Evolutionary conservation across 192 early-diverging fungal species (phyloP).

Genomic region (Coemansia sp.): DNA sequence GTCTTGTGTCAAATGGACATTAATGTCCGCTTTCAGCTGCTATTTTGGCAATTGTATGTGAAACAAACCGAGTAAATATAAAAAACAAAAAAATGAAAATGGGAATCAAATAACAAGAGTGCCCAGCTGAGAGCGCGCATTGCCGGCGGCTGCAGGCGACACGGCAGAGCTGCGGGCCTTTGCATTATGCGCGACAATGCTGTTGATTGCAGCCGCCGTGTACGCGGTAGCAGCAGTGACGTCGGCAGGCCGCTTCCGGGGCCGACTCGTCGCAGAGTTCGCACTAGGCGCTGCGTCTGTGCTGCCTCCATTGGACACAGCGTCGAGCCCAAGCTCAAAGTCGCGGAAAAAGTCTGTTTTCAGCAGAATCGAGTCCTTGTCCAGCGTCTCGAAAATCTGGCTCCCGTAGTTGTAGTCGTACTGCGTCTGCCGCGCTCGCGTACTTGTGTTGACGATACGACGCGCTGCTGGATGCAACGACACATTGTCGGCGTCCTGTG

Average conservation of each 20-base stretch:
- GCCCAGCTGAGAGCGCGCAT: conserved; percentile 25
- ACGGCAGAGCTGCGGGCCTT: conserved; percentile 29
- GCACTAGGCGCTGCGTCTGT: background rate
- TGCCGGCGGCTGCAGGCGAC: conserved; percentile 10
- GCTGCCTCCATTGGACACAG: background rate
- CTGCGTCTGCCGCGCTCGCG: conserved; percentile 46
- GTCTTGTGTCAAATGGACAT: background rate
- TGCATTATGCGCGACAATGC: conserved; percentile 42
- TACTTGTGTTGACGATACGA: conserved; percentile 44
- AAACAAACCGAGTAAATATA: background rate
- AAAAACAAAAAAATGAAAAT: background rate
- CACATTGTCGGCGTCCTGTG: conserved; percentile 12
- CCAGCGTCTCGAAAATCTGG: conserved; percentile 51
- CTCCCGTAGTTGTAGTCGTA: conserved; percentile 54
- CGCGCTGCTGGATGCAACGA: conserved; percentile 23
- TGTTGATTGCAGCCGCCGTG: conserved; percentile 47
- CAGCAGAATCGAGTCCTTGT: conserved; percentile 42
- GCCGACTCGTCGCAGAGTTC: background rate
- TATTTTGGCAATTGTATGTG: background rate
- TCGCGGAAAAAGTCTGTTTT: conserved; percentile 45
- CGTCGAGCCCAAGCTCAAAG: conserved; percentile 6
- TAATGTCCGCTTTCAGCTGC: background rate
- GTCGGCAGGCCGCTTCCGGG: conserved; percentile 28
- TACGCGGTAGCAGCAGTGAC: conserved; percentile 42
- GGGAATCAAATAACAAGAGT: conserved; percentile 12